Evolutionary conservation across 2,329 filamentous ascomycete genomes (phyloP).

Genomic region (Pseudogymnoascus sp.): DNA sequence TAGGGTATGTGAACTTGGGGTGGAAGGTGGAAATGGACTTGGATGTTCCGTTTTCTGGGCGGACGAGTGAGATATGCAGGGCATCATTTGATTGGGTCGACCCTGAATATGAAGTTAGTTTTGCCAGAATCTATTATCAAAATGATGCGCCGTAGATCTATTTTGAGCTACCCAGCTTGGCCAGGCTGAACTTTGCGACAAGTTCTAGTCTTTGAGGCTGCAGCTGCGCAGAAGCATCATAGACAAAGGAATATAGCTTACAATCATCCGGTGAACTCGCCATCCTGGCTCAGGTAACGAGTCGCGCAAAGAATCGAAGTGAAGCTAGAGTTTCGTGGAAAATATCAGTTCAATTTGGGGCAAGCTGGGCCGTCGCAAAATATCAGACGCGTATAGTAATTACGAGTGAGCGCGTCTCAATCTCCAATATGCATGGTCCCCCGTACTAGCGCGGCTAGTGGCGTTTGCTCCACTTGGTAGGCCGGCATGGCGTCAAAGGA

Average conservation of each 20-base stretch:
- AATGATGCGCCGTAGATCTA: not conserved
- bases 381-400: not conserved
- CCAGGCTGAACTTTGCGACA: not conserved
- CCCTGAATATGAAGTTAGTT: not conserved
- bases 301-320: not conserved
- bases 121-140: not conserved
- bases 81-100: conserved; percentile 1
- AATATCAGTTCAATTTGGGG: not conserved
- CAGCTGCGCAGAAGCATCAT: not conserved
- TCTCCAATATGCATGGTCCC: conserved; percentile 2
- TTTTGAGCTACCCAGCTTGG: not conserved
- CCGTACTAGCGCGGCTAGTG: conserved; percentile 4
- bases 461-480: not conserved
- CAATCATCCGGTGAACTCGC: not conserved
- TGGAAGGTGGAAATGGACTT: conserved; percentile 64
- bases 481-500: not conserved
- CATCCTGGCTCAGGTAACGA: not conserved
- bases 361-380: not conserved
- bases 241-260: not conserved
- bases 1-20: conserved; percentile 80
- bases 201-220: not conserved
- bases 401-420: conserved; percentile 2
- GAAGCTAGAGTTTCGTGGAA: not conserved
- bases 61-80: conserved; percentile 48
- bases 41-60: conserved; percentile 41